Evolutionary conservation across 768 basidiomycete species (phyloP), one percentile per base, ranked within the genome.

Genomic region (Boletus speciosus): DNA sequence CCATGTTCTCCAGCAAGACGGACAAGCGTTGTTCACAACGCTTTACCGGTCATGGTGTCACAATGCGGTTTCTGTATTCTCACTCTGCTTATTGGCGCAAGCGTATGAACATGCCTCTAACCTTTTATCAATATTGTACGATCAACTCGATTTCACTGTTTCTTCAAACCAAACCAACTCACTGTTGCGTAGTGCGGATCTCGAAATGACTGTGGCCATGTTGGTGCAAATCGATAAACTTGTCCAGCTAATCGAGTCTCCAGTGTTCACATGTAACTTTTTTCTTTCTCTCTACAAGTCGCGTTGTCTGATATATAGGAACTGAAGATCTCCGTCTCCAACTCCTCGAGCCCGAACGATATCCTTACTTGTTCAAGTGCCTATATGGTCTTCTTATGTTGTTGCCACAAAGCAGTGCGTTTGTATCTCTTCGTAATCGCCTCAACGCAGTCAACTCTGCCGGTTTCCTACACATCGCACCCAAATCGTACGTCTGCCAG

Each of bases 81-180:
- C 97, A 1, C 79, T 99, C 6, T 99, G 97, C 69, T 78, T 99
- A 29, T 78, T 99, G 25, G 97, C 97, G 6, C 97, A 99, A 69
- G 96, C 97, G 3, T 99, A 99, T 61, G 97, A 99, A 69, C 97
- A 99, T 71, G 97, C 96, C 1, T 96, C 93, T 21, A 98, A 95
- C 69, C 79, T 99, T 4, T 77, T 99, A 16, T 87, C 92, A 57
- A 98, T 97, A 55, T 98, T 99, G 96, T 94, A 67, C 55, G 85
- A 69, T 21, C 23, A 15, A 23, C 21, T 34, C 4, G 9, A 16
- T 2, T 47, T 40, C 7, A 21, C 37, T 10, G 34, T 10, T 10
- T 12, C 16, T 44, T 14, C 12, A 21, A 47, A 32, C 6, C 8
- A 29, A 29, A 27, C 23, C 23, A 11, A 40, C 55, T 60, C 36